phyloP scores from a whole-genome alignment of 2,329 filamentous ascomycete genomes.

The Colletotrichum destructivum region DNA sequence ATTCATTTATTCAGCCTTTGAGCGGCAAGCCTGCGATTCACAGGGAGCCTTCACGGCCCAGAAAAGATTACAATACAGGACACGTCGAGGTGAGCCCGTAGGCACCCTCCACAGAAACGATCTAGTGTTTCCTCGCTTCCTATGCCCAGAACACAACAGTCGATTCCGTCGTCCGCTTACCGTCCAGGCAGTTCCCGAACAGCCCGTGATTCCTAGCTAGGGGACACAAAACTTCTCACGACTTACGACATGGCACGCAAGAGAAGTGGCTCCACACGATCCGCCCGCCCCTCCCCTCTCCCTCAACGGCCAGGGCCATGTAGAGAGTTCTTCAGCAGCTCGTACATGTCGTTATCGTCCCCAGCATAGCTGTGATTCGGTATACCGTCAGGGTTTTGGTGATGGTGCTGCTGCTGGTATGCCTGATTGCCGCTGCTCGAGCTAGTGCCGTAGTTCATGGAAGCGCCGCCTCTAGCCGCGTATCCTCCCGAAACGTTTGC shows the following conservation, averaged over 20 bases:
- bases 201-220: neutral
- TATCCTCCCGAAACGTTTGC: constrained; percentile 28
- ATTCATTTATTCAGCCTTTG: neutral
- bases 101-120: neutral
- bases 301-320: constrained; percentile 25
- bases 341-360: constrained; percentile 31
- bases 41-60: neutral
- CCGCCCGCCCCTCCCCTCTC: neutral
- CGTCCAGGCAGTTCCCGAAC: neutral
- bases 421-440: constrained; percentile 13
- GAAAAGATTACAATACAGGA: neutral
- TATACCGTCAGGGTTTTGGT: constrained; percentile 22
- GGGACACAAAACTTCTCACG: neutral
- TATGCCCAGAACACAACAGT: neutral
- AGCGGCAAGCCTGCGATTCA: neutral
- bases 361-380: constrained; percentile 24
- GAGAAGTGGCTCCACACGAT: neutral
- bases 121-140: too few relatives aligned
- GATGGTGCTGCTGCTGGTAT: constrained; percentile 39
- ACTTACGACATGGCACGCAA: neutral
- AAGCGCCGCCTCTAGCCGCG: constrained; percentile 7
- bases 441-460: constrained; percentile 17
- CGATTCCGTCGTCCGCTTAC: too few relatives aligned
- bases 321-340: constrained; percentile 34
- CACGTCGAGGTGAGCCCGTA: neutral